phyloP scores from a whole-genome alignment of 176 grass and related monocot genomes.

The Phragmites australis region DNA sequence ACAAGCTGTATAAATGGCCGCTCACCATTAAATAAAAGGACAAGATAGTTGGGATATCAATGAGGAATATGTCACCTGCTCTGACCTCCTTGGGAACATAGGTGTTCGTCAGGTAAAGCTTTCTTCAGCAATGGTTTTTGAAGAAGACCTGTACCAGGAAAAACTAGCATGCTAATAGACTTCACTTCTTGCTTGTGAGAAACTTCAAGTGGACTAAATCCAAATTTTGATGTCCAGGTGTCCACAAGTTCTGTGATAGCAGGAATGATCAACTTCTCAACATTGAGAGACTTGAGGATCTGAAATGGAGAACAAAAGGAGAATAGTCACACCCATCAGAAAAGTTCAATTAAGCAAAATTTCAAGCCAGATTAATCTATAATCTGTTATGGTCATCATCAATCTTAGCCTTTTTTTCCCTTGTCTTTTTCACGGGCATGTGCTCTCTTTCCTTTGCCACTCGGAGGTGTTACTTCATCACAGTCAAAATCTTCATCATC shows the following conservation, averaged over 20 bases:
- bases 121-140: slow-evolving; percentile 72
- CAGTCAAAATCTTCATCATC: too few species aligned
- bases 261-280: slow-evolving; percentile 94
- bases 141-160: slow-evolving; percentile 91
- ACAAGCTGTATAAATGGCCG: slow-evolving; percentile 27
- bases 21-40: slow-evolving; percentile 12
- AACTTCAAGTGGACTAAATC: slow-evolving; percentile 75
- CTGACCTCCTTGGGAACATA: slow-evolving; percentile 51
- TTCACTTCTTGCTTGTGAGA: slow-evolving; percentile 69
- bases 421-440: too few species aligned
- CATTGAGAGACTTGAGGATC: slow-evolving; percentile 82
- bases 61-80: slow-evolving; percentile 33
- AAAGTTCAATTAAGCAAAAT: slow-evolving; percentile 22
- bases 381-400: too few species aligned
- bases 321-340: not conserved
- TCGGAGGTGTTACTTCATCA: too few species aligned
- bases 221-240: slow-evolving; percentile 88
- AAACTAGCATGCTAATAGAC: slow-evolving; percentile 84
- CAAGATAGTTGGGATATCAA: slow-evolving; percentile 6
- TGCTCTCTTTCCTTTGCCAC: too few species aligned
- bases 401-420: too few species aligned
- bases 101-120: slow-evolving; percentile 34
- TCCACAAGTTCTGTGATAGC: slow-evolving; percentile 86
- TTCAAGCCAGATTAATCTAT: not conserved
- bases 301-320: slow-evolving; percentile 46